Evolutionary conservation across 2,329 filamentous ascomycete species (phyloP), one percentile per base, ranked within the genome.

Genomic region (Metarhizium rileyi): DNA sequence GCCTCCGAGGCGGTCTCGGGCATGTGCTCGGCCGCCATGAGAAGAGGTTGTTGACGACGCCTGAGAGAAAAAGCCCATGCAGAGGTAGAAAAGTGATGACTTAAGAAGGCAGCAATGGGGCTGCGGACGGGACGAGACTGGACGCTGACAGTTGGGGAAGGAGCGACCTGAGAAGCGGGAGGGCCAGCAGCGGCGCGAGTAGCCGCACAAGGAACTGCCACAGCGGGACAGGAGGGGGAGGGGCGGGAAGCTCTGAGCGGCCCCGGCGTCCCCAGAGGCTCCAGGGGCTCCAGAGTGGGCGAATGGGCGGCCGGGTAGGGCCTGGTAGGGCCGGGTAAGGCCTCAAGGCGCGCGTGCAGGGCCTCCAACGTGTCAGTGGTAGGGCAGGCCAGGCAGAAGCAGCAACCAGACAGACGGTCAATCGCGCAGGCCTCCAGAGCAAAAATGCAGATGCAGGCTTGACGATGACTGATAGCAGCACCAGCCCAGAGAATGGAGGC

Each of bases 21-120:
- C 56, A 64, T 71, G 55, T 67, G 63, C 55, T 77, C 73, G 57
- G 66, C 68, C 76, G 78, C 78, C 58, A 50, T 47, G 47, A 27
- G 44, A 41, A 33, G 48, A 49, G 42, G 46, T 35, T 23, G 30
- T 49, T 48, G 49, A n/a, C 36, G 47, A 52, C 42, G 53, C 38
- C 50, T 46, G 22, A 28, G 22, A 46, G 42, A 30, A 23, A 36
- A 27, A 18, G 48, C 45, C 47, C 50, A 46, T 46, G 52, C 5
- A 41, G 28, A 18, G 38, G 45, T 38, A 36, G 14, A n/a, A 35
- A 41, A 46, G 35, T 47, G 52, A 46, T 30, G 38, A 51, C 25
- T 26, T 44, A 44, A 14, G 22, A 45, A 51, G 50, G 36, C 46
- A 46, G 46, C 27, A 41, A 50, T 18, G 25, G 47, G 23, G 28